Evolutionary conservation across 495 filamentous ascomycete genomes (phyloP), one percentile per base, ranked within the genome.

Genomic region (Trichoderma reesei): DNA sequence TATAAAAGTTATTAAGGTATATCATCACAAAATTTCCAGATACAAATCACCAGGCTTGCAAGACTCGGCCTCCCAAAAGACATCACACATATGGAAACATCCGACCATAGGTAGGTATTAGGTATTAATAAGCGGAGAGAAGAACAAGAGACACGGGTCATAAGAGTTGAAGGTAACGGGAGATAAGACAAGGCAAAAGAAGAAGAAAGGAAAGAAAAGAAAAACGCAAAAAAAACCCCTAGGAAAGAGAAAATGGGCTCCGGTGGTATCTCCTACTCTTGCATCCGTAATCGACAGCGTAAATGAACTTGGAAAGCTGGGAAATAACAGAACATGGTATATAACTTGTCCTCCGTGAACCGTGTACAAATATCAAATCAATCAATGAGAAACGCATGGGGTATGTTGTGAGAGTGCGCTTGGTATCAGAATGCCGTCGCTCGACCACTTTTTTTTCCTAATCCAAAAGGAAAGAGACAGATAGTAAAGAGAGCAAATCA

Each of bases 181-280:
- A 26, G 26, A 26, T 26, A 26, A 1, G 16, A 20, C 8, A 20
- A 26, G 9, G 46, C 13, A 26, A 26, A 51, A 1, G 48, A 56
- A 33, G 13, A n/a, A 5, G 2, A 33, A 26, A 34, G 8, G 33
- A 8, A 56, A 18, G 51, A 13, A 18, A 18, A 3, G 14, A 56
- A 56, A n/a, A 31, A 56, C 6, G 3, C 0, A 14, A 16, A 34
- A 34, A 33, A 56, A 11, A 56, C 6, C n/a, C n/a, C n/a, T n/a
- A n/a, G 9, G 0, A 34, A 3, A 34, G 16, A 33, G 34, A 11
- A 46, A 46, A 46, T 1, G 16, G 42, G 31, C 51, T 14, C 51
- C 34, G 14, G 51, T 56, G 51, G 51, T 56, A 56, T 56, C 51
- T 56, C 51, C 51, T 33, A 56, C 51, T 56, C 51, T 56, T 56